Evolutionary conservation across 805 yeast genomes (phyloP).

Genomic region (Candida broadrunensis): DNA sequence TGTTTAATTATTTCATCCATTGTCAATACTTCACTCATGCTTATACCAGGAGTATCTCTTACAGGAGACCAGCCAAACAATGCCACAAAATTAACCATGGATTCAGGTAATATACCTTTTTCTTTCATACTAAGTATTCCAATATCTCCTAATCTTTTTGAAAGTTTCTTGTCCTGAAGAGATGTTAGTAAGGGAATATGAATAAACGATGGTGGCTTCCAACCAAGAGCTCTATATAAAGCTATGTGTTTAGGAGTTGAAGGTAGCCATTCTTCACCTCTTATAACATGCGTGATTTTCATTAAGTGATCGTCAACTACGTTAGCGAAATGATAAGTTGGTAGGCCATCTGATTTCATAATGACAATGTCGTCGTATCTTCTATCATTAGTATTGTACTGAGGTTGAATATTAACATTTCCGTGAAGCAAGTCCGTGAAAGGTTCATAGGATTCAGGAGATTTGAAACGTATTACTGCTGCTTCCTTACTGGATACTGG

Average conservation of each 20-base stretch:
- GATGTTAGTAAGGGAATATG: conserved; percentile 89
- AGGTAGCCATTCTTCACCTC: conserved; percentile 98
- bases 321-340: conserved; percentile 96
- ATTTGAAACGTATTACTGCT: conserved; percentile 66
- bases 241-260: conserved; percentile 95
- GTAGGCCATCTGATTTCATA: conserved; percentile 89
- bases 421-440: conserved; percentile 82
- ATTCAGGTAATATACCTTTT: conserved; percentile 78
- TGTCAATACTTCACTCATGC: conserved; percentile 49
- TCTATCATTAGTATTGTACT: conserved; percentile 62
- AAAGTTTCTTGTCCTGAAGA: conserved; percentile 67
- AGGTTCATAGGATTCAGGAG: conserved; percentile 68
- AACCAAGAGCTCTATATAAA: conserved; percentile 78
- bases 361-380: conserved; percentile 89
- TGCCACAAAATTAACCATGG: conserved; percentile 81
- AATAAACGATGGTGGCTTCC: conserved; percentile 78
- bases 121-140: conserved; percentile 59
- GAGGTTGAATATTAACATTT: conserved; percentile 70
- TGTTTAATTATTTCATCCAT: conserved; percentile 48
- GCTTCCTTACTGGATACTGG: conserved; percentile 35
- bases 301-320: conserved; percentile 93
- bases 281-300: conserved; percentile 88
- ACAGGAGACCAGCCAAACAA: conserved; percentile 95
- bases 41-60: conserved; percentile 45
- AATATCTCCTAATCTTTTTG: conserved; percentile 82